Evolutionary conservation across 257 asterid genomes (phyloP), one percentile per base, ranked within the genome.

Genomic region (Solanum pimpinellifolium): DNA sequence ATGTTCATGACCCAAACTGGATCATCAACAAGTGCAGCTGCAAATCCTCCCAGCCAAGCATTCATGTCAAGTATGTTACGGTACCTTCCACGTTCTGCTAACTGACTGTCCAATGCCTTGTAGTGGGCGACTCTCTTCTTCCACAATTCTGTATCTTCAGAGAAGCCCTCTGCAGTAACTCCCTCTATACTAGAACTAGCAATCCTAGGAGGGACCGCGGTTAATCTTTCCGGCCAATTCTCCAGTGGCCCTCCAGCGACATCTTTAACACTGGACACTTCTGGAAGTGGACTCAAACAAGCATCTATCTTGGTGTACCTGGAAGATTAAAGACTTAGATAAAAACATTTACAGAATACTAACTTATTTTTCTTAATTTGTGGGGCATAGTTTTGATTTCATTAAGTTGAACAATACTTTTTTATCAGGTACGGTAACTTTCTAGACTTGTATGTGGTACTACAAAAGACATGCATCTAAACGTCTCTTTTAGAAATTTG

Each of bases 11-110:
- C 98, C 99, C 99, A 97, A 2, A 93, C 91, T 11, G 99, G 99
- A 88, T 97, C 95, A 25, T 90, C 91, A 59, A 92, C 89, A 1
- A 97, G 93, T 1, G 99, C 98, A 44, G 99, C 99, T 16, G 99
- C 96, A 49, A 97, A 97, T 41, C 99, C 99, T 85, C 99, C 99
- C 88, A 95, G 88, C 52, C 89, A 86, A 6, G 99, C 96, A 69
- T 97, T 97, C 99, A 95, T 95, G 73, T 97, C 99, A 25, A 97
- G 95, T 93, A 97, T 73, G 93, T 97, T 97, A 4, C 99, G 87
- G 66, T 94, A 97, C 90, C 97, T 91, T 35, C 99, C 99, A 10
- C 74, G 89, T 76, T 95, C 98, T 6, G 96, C 99, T 70, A 97
- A 85, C 91, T 95, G 99, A 76, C 27, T 49, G 89, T 95, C 98